Evolutionary conservation across 768 basidiomycete species (phyloP).

Genomic region (Lactifluus echinatus): DNA sequence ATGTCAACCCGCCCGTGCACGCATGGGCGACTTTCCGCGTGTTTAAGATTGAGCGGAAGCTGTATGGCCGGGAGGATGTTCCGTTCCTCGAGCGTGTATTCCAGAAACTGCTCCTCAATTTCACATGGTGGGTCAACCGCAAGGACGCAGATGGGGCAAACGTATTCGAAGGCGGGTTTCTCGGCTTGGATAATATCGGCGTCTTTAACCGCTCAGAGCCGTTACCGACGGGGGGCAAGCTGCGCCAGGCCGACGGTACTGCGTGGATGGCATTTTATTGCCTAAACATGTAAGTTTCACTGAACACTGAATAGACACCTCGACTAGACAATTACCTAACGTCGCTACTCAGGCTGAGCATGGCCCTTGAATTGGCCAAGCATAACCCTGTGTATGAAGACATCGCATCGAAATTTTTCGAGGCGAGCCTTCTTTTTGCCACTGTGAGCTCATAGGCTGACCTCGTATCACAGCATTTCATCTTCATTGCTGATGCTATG

Average conservation of each 20-base stretch:
- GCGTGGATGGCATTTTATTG: slow-evolving; percentile 99
- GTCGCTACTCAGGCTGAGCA: slow-evolving; percentile 65
- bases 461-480: slow-evolving; percentile 65
- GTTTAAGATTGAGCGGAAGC: slow-evolving; percentile 98
- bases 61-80: slow-evolving; percentile 84
- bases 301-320: neutral
- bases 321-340: slow-evolving; percentile 3
- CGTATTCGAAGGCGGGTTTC: slow-evolving; percentile 97
- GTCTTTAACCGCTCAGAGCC: slow-evolving; percentile 97
- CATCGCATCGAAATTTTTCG: slow-evolving; percentile 97
- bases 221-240: slow-evolving; percentile 83
- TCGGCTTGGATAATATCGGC: slow-evolving; percentile 96
- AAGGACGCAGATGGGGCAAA: slow-evolving; percentile 94
- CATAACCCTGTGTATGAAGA: slow-evolving; percentile 98
- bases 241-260: slow-evolving; percentile 97
- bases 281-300: slow-evolving; percentile 73
- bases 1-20: slow-evolving; percentile 98
- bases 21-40: slow-evolving; percentile 98
- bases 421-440: slow-evolving; percentile 37
- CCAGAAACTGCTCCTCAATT: slow-evolving; percentile 94
- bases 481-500: slow-evolving; percentile 99
- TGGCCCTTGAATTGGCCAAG: slow-evolving; percentile 95
- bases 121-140: slow-evolving; percentile 99
- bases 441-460: neutral
- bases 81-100: slow-evolving; percentile 95